Evolutionary conservation across 768 basidiomycete genomes (phyloP), one percentile per base, ranked within the genome.

Genomic region (Rhizopogon sp.): DNA sequence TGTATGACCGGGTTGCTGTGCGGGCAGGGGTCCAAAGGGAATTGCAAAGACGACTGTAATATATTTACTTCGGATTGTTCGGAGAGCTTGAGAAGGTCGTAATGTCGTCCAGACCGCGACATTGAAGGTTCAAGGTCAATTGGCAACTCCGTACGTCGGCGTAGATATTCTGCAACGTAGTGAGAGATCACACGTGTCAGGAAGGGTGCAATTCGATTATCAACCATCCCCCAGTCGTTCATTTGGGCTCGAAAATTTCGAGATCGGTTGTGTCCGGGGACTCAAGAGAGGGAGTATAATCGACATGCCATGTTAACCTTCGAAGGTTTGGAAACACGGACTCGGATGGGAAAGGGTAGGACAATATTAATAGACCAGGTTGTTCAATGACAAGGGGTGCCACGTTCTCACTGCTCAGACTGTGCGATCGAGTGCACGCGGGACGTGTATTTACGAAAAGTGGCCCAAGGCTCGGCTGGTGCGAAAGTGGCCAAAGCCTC

Each of bases 271-370:
- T 14, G 39, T 68, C 64, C 9, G 66, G 57, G 5, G 59, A 52
- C 39, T 57, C 51, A 22, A 65, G 57, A n/a, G 44, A 60, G 6
- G 64, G 33, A 49, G 64, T 62, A 16, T 60, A 45, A 25, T 50
- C 39, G 55, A 60, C 58, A 42, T 61, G 58, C 67, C 68, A 70
- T 33, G 59, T 43, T 22, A 68, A 57, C 25, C 60, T 56, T 0
- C 41, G 63, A 20, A 67, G 62, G 14, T 64, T 68, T 5, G 67
- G 66, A 22, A 69, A 64, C 6, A 69, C 35, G 0, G 66, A 64
- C 6, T 60, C 42, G 0, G 64, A 52, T 0, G 61, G 56, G 17
- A 56, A 56, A 0, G 59, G 49, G 10, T 58, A 56, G n/a, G 58
- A 56, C 46, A 67, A 55, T 49, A 41, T 62, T 1, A 54, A 22